These are phyloP conservation scores for Fusarium globosum DNA, from an alignment of 2,329 filamentous ascomycete genomes.

Conservation along the genomic window DNA sequence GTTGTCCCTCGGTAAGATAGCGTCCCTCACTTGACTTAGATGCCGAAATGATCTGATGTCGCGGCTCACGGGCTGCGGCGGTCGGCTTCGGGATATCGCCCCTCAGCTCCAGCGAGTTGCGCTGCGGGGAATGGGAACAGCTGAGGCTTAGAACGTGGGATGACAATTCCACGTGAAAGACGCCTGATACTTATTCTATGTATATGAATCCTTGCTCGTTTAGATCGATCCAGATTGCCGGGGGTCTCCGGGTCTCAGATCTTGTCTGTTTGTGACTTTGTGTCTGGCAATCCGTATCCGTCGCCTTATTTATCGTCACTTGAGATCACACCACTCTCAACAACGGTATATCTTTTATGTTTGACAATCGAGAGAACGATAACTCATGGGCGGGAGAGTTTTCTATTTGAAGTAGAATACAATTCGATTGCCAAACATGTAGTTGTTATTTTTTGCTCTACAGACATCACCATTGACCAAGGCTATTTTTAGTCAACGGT, in stretches of 20 bases:
- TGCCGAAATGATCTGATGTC: conserved; percentile 34
- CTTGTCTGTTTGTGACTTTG: background rate
- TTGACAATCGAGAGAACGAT: background rate
- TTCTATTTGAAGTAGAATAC: background rate
- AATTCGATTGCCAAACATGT: background rate
- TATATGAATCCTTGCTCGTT: background rate
- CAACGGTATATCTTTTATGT: background rate
- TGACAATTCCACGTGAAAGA: conserved; percentile 1
- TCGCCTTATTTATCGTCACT: background rate
- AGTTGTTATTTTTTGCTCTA: background rate
- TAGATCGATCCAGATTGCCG: conserved; percentile 1
- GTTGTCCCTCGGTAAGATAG: conserved; percentile 37
- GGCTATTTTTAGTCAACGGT: background rate
- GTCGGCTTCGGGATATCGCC: conserved; percentile 37
- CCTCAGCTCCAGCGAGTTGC: background rate
- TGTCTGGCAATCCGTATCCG: background rate
- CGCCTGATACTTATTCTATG: background rate
- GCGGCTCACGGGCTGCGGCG: conserved; percentile 19
- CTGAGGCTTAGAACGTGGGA: background rate
- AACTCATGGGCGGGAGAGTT: fast-evolving
- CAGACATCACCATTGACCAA: background rate
- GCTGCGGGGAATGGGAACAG: conserved; percentile 23
- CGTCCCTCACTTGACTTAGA: background rate
- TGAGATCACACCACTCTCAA: background rate
- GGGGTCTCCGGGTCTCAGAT: background rate